Percentiles rank a stretch among this genome's conserved stretches.
Conservation (phyloP, 371 early-diverging fungal species). For the Mucor racemosus region DNA sequence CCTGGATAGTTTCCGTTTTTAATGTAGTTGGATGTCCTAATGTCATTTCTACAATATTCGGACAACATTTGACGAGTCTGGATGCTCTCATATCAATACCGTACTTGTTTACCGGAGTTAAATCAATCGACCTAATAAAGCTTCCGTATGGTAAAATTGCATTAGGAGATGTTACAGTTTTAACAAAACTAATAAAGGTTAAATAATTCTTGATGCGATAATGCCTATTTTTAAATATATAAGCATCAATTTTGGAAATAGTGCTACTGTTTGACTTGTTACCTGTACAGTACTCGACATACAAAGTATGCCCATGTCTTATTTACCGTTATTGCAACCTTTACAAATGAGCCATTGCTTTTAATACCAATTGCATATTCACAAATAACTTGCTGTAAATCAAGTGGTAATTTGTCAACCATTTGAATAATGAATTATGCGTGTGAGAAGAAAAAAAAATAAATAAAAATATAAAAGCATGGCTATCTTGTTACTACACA, state of each 20-base stretch:
- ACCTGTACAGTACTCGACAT: conserved; percentile 21
- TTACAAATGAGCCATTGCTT: conserved; percentile 1
- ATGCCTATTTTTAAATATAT: neutral
- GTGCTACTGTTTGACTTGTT: neutral
- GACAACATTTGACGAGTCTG: conserved; percentile 18
- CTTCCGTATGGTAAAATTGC: conserved; percentile 47
- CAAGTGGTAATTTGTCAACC: conserved; percentile 13
- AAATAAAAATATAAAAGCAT: neutral
- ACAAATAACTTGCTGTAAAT: conserved; percentile 19
- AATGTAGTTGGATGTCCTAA: conserved; percentile 22
- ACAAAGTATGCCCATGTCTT: conserved; percentile 22
- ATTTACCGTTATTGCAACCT: conserved; percentile 13
- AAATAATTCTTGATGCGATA: conserved; percentile 21
- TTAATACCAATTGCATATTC: conserved; percentile 1
- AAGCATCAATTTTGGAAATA: neutral
- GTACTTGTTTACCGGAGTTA: conserved; percentile 68
- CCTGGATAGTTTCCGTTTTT: conserved; percentile 16
- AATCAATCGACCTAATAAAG: conserved; percentile 81
- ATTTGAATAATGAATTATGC: neutral
- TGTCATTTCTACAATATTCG: conserved; percentile 18
- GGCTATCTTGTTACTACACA: too few species aligned
- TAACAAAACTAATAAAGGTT: conserved; percentile 17
- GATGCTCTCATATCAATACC: conserved; percentile 22
- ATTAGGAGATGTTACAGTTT: conserved; percentile 9
- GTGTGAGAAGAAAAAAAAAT: neutral